Evolutionary conservation across 2,329 filamentous ascomycete species (phyloP), one percentile per base, ranked within the genome.

Genomic region (Fusarium veterinarium): DNA sequence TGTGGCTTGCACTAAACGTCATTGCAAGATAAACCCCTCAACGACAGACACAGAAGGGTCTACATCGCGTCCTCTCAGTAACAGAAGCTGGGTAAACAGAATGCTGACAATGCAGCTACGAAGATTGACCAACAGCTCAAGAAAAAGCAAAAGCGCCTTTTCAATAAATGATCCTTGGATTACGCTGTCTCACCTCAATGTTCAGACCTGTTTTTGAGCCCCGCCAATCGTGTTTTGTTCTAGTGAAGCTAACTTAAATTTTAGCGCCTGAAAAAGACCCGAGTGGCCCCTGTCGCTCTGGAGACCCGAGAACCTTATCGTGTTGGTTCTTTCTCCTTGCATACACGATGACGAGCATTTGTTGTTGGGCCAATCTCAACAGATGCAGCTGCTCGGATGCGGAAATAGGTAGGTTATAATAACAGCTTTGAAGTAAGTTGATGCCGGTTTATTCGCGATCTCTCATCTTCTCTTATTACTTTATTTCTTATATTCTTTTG

Each of bases 231-330:
- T n/a, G n/a, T 11, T 19, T 2, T 16, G 19, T 6, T 3, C 0
- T 6, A 57, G 41, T 6, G 28, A 35, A 68, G 64, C 64, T 64
- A 69, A 58, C 31, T 12, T 12, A 25, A 25, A 14, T 16, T 23
- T 28, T 35, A 25, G 25, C 31, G 20, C 40, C 3, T 30, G 10
- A 9, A 23, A 63, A 58, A 38, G 14, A 28, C 14, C 40, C 38
- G 44, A 33, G n/a, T 37, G 7, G 8, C 30, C 38, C 38, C 25
- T 42, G 64, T 69, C 58, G 38, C 64, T 69, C 64, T 69, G 58
- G 66, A 69, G 58, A 69, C 66, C 23, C 28, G 40, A 42, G 16
- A 69, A 69, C 44, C 30, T 51, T 69, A 48, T 46, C 35, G 30
- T 12, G n/a, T 37, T 30, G 20, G 37, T 35, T 40, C 20, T n/a